A percentile compares a stretch with the other conserved stretches of the same genome.
Evolutionary conservation across 2,329 filamentous ascomycete species (phyloP).

Genomic region (Neoarthrinium moseri): DNA sequence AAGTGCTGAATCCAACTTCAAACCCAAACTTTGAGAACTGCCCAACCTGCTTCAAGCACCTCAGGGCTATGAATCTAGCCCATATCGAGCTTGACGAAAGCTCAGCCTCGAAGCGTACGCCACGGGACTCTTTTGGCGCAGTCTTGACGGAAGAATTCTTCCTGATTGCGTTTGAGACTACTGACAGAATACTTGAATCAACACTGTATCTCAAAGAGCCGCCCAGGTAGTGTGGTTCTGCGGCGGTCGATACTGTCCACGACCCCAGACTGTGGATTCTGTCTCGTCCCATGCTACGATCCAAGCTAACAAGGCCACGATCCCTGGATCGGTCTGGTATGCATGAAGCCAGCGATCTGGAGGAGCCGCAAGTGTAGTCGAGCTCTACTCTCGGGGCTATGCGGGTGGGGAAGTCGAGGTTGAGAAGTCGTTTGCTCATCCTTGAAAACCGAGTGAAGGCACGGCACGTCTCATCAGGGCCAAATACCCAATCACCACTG

Average conservation of each 20-base stretch:
- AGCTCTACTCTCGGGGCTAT: slow-evolving; percentile 38
- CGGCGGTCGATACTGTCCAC: slow-evolving; percentile 39
- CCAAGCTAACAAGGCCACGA: slow-evolving; percentile 35
- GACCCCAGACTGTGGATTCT: slow-evolving; percentile 18
- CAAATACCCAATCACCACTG: slow-evolving; percentile 37
- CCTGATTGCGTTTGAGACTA: background rate
- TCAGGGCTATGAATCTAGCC: slow-evolving; percentile 39
- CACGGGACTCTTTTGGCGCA: too few species aligned
- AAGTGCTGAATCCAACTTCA: slow-evolving; percentile 40
- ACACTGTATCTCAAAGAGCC: slow-evolving; percentile 20
- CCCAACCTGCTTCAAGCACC: slow-evolving; percentile 40
- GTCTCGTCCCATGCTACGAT: slow-evolving; percentile 28
- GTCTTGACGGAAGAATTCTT: background rate
- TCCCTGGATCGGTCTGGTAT: slow-evolving; percentile 14
- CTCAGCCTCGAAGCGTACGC: slow-evolving; percentile 41
- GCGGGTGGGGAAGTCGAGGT: slow-evolving; percentile 25
- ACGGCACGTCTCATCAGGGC: slow-evolving; percentile 26
- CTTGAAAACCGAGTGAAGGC: slow-evolving; percentile 31
- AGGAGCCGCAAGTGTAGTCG: slow-evolving; percentile 32
- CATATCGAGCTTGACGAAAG: slow-evolving; percentile 34
- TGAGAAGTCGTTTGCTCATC: slow-evolving; percentile 25
- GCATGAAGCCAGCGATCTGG: background rate
- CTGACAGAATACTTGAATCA: slow-evolving; percentile 5
- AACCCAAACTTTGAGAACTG: slow-evolving; percentile 41
- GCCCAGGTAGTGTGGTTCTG: slow-evolving; percentile 14